These are phyloP conservation scores for Yamadazyma kitorensis DNA, from an alignment of 805 yeast genomes.

Conservation along the genomic window DNA sequence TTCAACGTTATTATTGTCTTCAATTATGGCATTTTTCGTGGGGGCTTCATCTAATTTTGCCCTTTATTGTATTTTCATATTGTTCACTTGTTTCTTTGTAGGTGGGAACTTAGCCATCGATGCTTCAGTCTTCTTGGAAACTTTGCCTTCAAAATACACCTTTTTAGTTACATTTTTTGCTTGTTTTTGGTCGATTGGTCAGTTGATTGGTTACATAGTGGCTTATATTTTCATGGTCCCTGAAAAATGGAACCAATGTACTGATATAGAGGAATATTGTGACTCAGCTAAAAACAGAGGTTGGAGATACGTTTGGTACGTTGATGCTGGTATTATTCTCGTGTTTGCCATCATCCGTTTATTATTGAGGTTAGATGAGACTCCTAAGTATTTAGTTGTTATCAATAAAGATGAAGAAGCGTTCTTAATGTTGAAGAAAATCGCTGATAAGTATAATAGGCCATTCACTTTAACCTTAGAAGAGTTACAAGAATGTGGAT, in stretches of 20 bases:
- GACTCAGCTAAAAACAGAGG: constrained; percentile 49
- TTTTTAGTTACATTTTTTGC: constrained; percentile 36
- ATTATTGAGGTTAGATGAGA: constrained; percentile 40
- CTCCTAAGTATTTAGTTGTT: constrained; percentile 55
- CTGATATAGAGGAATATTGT: constrained; percentile 39
- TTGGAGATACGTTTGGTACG: constrained; percentile 56
- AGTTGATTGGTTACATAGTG: constrained; percentile 46
- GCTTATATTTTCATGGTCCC: constrained; percentile 57
- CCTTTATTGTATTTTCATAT: constrained; percentile 21
- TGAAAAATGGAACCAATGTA: constrained; percentile 28
- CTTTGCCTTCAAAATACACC: constrained; percentile 23
- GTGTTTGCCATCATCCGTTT: constrained; percentile 33
- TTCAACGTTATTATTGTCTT: constrained; percentile 19
- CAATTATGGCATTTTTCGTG: constrained; percentile 21
- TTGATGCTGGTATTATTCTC: constrained; percentile 47
- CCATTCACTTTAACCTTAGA: constrained; percentile 43
- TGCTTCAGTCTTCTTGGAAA: constrained; percentile 26
- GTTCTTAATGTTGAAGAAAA: constrained; percentile 33
- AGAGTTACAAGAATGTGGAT: constrained; percentile 45
- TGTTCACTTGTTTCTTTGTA: constrained; percentile 20
- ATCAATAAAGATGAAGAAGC: constrained; percentile 54
- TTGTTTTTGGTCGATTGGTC: constrained; percentile 63
- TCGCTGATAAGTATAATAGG: constrained; percentile 46
- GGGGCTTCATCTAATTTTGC: constrained; percentile 27
- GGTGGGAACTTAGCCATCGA: constrained; percentile 31